Evolutionary conservation across 768 basidiomycete genomes (phyloP).

Genomic region (Boletus speciosus): DNA sequence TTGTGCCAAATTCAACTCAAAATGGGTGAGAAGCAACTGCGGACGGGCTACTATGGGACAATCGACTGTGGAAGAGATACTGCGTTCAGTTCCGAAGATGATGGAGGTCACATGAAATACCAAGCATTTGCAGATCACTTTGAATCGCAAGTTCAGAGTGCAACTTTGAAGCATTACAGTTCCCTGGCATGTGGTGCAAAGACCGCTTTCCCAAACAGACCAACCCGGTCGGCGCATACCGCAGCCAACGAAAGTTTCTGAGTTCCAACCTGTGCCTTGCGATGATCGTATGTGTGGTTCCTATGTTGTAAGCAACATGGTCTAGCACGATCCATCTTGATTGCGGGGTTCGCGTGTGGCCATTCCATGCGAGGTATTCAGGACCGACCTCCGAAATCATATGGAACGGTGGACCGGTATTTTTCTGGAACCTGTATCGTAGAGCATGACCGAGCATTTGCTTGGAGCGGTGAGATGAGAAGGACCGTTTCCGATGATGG

Average conservation of each 20-base stretch:
- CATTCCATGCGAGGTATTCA: neutral
- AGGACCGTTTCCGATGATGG: neutral
- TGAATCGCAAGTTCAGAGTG: neutral
- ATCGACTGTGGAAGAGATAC: neutral
- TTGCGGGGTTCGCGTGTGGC: constrained; percentile 5
- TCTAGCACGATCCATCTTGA: neutral
- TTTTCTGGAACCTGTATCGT: neutral
- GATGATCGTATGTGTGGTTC: neutral
- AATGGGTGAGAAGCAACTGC: neutral
- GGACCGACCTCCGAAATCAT: constrained; percentile 10
- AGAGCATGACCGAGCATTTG: neutral
- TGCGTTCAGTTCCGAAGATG: neutral
- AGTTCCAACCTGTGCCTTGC: neutral
- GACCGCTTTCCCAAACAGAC: constrained; percentile 7
- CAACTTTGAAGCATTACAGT: neutral
- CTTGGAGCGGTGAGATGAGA: constrained; percentile 1
- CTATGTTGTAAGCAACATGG: neutral
- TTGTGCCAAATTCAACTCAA: constrained; percentile 2
- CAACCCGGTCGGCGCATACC: neutral
- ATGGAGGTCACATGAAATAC: neutral
- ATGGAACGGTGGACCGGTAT: constrained; percentile 1
- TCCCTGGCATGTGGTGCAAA: neutral
- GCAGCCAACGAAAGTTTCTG: neutral
- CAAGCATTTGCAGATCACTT: neutral
- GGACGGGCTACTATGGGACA: neutral